Evolutionary conservation across 805 yeast genomes (phyloP).

Genomic region (Lipomyces japonicus): DNA sequence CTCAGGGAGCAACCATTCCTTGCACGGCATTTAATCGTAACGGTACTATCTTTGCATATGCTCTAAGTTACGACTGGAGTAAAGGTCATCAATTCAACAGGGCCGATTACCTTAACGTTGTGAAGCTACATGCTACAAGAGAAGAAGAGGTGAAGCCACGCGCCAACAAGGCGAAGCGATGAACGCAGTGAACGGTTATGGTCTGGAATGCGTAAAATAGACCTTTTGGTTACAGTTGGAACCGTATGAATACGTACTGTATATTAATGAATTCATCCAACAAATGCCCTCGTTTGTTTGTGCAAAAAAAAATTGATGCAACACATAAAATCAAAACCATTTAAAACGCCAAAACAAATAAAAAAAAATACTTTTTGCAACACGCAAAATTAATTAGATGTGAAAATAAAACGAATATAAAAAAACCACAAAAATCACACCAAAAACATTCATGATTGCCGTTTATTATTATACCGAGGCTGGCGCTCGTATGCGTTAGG

Average conservation of each 20-base stretch:
- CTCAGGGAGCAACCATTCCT: slow-evolving; percentile 60
- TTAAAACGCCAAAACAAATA: no score
- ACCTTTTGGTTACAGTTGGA: no score
- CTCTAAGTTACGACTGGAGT: slow-evolving; percentile 92
- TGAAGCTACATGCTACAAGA: slow-evolving; percentile 77
- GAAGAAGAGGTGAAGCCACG: slow-evolving; percentile 61
- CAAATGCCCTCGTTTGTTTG: no score
- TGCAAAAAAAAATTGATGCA: no score
- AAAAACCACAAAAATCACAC: neutral
- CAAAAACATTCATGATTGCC: neutral
- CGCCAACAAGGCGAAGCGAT: slow-evolving; percentile 7
- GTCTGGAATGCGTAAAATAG: no score
- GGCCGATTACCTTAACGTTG: slow-evolving; percentile 66
- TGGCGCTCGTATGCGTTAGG: slow-evolving; percentile 90
- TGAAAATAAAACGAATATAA: neutral
- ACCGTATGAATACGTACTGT: no score
- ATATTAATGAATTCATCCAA: no score
- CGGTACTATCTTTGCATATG: slow-evolving; percentile 86
- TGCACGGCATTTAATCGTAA: slow-evolving; percentile 75
- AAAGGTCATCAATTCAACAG: slow-evolving; percentile 72
- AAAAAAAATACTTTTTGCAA: no score
- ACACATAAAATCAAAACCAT: no score
- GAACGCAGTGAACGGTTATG: neutral
- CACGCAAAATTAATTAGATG: no score
- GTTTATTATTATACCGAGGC: slow-evolving; percentile 43